Conservation (phyloP, 345 rosid species). For the Salix brachista region DNA sequence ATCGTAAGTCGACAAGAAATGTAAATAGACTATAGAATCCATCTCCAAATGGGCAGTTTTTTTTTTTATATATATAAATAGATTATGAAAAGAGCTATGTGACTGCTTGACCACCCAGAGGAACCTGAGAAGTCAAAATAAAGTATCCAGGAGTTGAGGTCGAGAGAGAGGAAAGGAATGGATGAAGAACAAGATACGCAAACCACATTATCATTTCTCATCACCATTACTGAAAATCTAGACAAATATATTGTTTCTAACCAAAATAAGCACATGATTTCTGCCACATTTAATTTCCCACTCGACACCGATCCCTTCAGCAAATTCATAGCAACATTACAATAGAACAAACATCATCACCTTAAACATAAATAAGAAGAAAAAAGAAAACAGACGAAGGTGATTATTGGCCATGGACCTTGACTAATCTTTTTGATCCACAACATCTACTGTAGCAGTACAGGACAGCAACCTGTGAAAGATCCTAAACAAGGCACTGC, state of each 20-base stretch:
- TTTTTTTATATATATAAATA: not conserved
- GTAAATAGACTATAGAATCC: no score
- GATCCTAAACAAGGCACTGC: constrained; percentile 42
- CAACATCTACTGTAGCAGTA: constrained; percentile 50
- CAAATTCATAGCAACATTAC: not conserved
- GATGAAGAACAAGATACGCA: not conserved
- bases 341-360: not conserved
- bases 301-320: not conserved
- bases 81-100: no score
- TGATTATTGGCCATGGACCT: not conserved
- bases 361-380: not conserved
- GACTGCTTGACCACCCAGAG: not conserved
- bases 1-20: no score
- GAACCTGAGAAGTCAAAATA: not conserved
- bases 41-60: not conserved
- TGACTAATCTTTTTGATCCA: constrained; percentile 21
- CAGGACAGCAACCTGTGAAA: constrained; percentile 52
- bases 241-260: not conserved
- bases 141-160: not conserved
- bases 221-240: not conserved
- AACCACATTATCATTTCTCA: not conserved
- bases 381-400: not conserved
- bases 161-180: not conserved
- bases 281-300: not conserved
- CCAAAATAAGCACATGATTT: not conserved